Conservation (phyloP, 2,329 filamentous ascomycete species). For the Sarocladium oryzae region DNA sequence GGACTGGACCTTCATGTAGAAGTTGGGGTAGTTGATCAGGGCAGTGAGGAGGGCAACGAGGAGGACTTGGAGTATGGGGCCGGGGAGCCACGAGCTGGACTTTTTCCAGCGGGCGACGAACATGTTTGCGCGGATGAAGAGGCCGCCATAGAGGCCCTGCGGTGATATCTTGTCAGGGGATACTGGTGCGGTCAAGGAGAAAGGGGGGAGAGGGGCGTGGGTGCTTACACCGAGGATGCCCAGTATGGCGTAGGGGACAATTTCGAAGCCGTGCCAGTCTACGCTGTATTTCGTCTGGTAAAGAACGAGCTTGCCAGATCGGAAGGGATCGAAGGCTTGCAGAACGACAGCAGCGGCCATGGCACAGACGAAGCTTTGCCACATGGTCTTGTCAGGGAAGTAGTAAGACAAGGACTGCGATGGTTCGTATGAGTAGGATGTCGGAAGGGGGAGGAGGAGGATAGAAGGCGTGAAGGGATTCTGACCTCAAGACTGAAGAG, state of each 20-base stretch:
- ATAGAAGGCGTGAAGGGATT: too few species aligned
- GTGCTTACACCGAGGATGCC: slow-evolving; percentile 67
- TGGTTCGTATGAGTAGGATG: too few species aligned
- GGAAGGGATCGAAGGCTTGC: slow-evolving; percentile 88
- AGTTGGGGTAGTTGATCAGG: slow-evolving; percentile 88
- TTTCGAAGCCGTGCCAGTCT: slow-evolving; percentile 90
- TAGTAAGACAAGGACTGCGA: slow-evolving; percentile 89
- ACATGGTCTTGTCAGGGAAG: slow-evolving; percentile 99
- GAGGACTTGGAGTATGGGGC: slow-evolving; percentile 73
- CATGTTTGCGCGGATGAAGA: slow-evolving; percentile 96
- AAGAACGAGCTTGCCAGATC: slow-evolving; percentile 89
- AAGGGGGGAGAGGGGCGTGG: background rate
- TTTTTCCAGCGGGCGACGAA: slow-evolving; percentile 75
- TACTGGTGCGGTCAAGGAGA: too few species aligned
- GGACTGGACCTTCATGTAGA: slow-evolving; percentile 90
- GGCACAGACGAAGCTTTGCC: slow-evolving; percentile 98
- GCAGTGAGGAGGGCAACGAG: slow-evolving; percentile 77
- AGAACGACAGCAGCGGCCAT: slow-evolving; percentile 97
- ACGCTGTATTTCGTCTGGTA: slow-evolving; percentile 93
- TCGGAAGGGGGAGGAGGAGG: background rate
- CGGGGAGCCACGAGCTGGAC: slow-evolving; percentile 57
- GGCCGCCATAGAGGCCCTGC: slow-evolving; percentile 80
- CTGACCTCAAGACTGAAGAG: slow-evolving; percentile 85
- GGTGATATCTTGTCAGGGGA: too few species aligned
- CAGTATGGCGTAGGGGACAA: slow-evolving; percentile 79